phyloP scores from a whole-genome alignment of 179 eudicot genomes.

The Dionaea muscipula region DNA sequence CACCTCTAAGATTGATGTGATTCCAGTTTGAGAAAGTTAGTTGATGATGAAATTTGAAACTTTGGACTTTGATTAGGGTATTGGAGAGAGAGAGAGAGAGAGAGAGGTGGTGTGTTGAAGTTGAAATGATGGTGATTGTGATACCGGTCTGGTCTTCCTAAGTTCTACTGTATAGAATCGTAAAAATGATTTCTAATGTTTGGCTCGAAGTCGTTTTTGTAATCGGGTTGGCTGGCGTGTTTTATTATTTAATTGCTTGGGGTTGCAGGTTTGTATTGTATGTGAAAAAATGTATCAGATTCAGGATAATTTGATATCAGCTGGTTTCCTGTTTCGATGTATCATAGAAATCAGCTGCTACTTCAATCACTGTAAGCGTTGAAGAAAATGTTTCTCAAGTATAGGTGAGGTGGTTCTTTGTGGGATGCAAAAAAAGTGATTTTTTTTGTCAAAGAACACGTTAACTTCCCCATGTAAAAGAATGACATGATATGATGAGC shows the following conservation, averaged over 20 bases:
- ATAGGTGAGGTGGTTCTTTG: too few species aligned
- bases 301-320: neutral
- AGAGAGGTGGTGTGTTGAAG: too few species aligned
- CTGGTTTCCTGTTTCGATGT: neutral
- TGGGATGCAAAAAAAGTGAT: neutral
- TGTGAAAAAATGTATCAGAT: neutral
- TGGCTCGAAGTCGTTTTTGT: neutral
- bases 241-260: neutral
- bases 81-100: too few species aligned
- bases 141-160: constrained; percentile 1
- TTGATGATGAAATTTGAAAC: neutral
- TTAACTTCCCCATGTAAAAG: neutral
- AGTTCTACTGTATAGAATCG: neutral
- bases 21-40: constrained; percentile 53
- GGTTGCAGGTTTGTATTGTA: neutral
- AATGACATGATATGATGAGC: neutral
- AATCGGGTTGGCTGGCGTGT: neutral
- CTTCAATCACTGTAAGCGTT: too few species aligned
- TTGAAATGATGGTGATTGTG: neutral
- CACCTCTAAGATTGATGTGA: constrained; percentile 75
- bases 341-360: neutral
- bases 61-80: neutral
- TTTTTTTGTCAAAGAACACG: neutral
- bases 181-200: neutral
- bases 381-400: too few species aligned